Conservation (phyloP, 2,329 filamentous ascomycete species). For the Xylariaceae sp. region DNA sequence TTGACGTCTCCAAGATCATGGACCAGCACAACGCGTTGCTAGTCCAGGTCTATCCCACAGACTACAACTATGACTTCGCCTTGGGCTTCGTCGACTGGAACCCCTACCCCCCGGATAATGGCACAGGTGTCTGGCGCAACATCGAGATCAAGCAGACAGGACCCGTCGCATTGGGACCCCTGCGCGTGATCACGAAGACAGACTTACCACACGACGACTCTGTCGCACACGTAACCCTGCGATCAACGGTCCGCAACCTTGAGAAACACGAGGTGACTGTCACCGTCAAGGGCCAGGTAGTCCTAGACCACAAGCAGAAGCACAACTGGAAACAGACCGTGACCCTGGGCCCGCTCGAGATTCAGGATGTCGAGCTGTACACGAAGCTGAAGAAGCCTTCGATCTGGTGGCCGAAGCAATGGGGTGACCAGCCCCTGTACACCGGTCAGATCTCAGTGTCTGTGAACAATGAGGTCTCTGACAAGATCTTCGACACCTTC, state of each 20-base stretch:
- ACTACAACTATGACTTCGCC: constrained; percentile 55
- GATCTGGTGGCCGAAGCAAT: constrained; percentile 58
- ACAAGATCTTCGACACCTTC: constrained; percentile 37
- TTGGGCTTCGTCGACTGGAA: constrained; percentile 60
- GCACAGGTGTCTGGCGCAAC: constrained; percentile 58
- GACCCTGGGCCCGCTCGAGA: constrained; percentile 35
- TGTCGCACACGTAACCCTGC: constrained; percentile 36
- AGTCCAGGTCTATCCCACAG: constrained; percentile 51
- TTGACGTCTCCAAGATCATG: constrained; percentile 47
- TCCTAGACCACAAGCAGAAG: constrained; percentile 29
- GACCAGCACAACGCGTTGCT: constrained; percentile 45
- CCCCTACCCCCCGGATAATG: constrained; percentile 56
- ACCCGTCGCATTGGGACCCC: constrained; percentile 40
- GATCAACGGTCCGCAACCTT: constrained; percentile 37
- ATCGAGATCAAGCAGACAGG: constrained; percentile 52
- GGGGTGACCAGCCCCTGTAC: constrained; percentile 54
- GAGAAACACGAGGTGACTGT: constrained; percentile 38
- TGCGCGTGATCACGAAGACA: constrained; percentile 43
- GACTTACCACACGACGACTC: constrained; percentile 26
- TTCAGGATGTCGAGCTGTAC: constrained; percentile 36
- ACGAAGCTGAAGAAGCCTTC: constrained; percentile 39
- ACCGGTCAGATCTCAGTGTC: constrained; percentile 29
- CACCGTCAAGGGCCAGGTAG: constrained; percentile 33
- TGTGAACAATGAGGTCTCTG: constrained; percentile 28
- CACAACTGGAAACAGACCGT: constrained; percentile 32